A percentile compares a stretch with the other conserved stretches of the same genome.
Evolutionary conservation across 768 basidiomycete species (phyloP).

Genomic region (Chlorophyllum brunneum): DNA sequence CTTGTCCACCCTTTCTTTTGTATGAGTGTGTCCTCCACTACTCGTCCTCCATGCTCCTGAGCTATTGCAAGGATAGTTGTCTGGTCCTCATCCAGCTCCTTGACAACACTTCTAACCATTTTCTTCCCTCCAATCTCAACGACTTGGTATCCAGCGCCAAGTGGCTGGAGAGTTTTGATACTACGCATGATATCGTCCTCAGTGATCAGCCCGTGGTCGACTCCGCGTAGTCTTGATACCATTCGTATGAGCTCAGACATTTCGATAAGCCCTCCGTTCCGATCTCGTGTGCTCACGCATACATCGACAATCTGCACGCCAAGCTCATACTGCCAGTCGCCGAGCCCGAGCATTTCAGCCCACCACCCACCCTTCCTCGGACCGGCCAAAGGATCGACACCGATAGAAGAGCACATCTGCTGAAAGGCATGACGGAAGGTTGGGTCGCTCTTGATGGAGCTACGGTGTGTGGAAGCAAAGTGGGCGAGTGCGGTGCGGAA

Average conservation of each 20-base stretch:
- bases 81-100: slow-evolving; percentile 89
- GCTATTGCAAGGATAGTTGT: slow-evolving; percentile 76
- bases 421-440: slow-evolving; percentile 89
- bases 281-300: slow-evolving; percentile 81
- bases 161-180: slow-evolving; percentile 82
- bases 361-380: slow-evolving; percentile 87
- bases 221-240: slow-evolving; percentile 72
- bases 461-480: slow-evolving; percentile 82
- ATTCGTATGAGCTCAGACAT: slow-evolving; percentile 80
- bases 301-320: slow-evolving; percentile 94
- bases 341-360: slow-evolving; percentile 82
- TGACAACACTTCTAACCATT: slow-evolving; percentile 87
- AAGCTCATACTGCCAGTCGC: slow-evolving; percentile 95
- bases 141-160: slow-evolving; percentile 90
- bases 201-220: slow-evolving; percentile 65
- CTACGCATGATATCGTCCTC: slow-evolving; percentile 82
- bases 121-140: slow-evolving; percentile 69
- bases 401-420: slow-evolving; percentile 92
- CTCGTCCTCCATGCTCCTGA: slow-evolving; percentile 60
- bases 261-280: slow-evolving; percentile 91
- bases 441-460: slow-evolving; percentile 80
- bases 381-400: slow-evolving; percentile 91
- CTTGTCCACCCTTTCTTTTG: slow-evolving; percentile 68
- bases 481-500: slow-evolving; percentile 77
- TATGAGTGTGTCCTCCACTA: slow-evolving; percentile 63